phyloP scores from a whole-genome alignment of 208 protist genomes.

The Porcisia hertigi region DNA sequence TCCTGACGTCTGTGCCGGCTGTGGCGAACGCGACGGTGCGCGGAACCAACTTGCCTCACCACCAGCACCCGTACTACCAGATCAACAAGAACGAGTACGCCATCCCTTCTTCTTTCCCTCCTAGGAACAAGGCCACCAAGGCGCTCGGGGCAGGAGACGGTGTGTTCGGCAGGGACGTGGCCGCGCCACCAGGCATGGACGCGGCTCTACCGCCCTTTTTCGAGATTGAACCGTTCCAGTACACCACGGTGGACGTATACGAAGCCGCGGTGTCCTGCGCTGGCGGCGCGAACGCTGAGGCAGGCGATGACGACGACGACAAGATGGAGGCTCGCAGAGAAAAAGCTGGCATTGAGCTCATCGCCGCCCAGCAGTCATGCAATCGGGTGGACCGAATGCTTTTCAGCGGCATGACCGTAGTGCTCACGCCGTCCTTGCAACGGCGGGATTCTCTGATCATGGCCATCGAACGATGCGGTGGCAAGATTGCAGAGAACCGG shows the following conservation, averaged over 20 bases:
- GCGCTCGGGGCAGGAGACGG: constrained; percentile 6
- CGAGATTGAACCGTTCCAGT: constrained; percentile 51
- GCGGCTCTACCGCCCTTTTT: constrained; percentile 69
- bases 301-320: constrained; percentile 49
- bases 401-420: constrained; percentile 69
- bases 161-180: constrained; percentile 24
- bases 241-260: constrained; percentile 71
- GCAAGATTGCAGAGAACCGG: constrained; percentile 38
- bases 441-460: constrained; percentile 28
- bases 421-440: constrained; percentile 64
- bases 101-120: constrained; percentile 71
- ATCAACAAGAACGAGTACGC: constrained; percentile 82
- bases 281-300: constrained; percentile 22
- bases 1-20: constrained; percentile 66
- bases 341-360: constrained; percentile 57
- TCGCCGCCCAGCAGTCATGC: constrained; percentile 55
- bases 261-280: constrained; percentile 52
- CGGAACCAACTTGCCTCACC: constrained; percentile 72
- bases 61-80: constrained; percentile 87
- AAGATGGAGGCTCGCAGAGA: constrained; percentile 45
- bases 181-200: constrained; percentile 22
- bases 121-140: constrained; percentile 23
- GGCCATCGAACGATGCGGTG: constrained; percentile 67
- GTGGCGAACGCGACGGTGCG: constrained; percentile 70
- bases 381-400: constrained; percentile 77